Evolutionary conservation across 2,329 filamentous ascomycete species (phyloP).

Genomic region (Rutstroemia sp.): DNA sequence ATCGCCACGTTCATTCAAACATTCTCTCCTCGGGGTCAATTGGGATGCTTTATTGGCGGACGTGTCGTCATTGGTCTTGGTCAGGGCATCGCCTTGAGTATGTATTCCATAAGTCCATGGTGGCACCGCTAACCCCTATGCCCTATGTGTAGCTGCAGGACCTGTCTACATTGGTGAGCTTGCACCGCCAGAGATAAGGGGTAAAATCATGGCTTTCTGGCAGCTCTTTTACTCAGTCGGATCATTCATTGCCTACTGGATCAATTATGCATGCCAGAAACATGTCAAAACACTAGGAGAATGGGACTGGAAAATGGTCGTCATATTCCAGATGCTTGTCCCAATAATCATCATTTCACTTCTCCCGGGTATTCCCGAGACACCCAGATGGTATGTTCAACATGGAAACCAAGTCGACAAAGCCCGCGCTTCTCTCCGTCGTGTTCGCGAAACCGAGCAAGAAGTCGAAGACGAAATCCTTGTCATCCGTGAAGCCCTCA

Average conservation of each 20-base stretch:
- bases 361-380: constrained; percentile 60
- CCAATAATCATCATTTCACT: constrained; percentile 54
- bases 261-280: constrained; percentile 19
- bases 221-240: constrained; percentile 60
- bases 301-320: constrained; percentile 68
- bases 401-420: constrained; percentile 46
- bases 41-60: constrained; percentile 61
- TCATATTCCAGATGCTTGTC: constrained; percentile 66
- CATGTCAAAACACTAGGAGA: constrained; percentile 39
- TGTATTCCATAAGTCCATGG: constrained; percentile 15
- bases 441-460: constrained; percentile 52
- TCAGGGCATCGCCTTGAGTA: constrained; percentile 56
- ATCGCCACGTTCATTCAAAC: constrained; percentile 63
- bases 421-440: constrained; percentile 42
- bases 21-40: constrained; percentile 51
- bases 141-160: constrained; percentile 44
- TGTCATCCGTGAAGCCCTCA: constrained; percentile 58
- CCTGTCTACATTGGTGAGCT: constrained; percentile 67
- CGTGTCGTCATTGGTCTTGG: constrained; percentile 63
- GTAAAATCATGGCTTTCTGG: constrained; percentile 63
- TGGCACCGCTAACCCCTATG: background rate
- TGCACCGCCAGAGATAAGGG: constrained; percentile 55
- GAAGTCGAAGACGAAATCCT: constrained; percentile 51
- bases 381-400: constrained; percentile 62
- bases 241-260: constrained; percentile 24